Conservation (phyloP, 2,329 filamentous ascomycete genomes). For the Clonostachys byssicola region DNA sequence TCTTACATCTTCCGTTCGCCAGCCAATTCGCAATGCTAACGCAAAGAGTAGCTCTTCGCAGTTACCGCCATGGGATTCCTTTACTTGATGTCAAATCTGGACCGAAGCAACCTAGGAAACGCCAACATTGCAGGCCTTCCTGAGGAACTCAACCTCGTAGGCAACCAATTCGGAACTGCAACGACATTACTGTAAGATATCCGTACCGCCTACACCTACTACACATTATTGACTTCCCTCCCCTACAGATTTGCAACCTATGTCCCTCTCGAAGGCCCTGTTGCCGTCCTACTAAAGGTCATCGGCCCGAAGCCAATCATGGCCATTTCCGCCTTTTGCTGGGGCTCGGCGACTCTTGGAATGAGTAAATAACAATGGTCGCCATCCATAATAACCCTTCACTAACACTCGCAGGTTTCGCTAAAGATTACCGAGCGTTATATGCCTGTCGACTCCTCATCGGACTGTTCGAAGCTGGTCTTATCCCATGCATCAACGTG, state of each 20-base stretch:
- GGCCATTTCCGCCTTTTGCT: slow-evolving; percentile 7
- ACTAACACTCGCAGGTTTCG: slow-evolving; percentile 5
- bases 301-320: slow-evolving; percentile 20
- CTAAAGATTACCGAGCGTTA: slow-evolving; percentile 12
- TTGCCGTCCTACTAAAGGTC: slow-evolving; percentile 19
- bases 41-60: slow-evolving; percentile 4
- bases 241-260: slow-evolving; percentile 16
- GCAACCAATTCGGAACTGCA: slow-evolving; percentile 20
- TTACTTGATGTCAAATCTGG: slow-evolving; percentile 23
- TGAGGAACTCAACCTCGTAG: slow-evolving; percentile 18
- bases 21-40: not conserved
- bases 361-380: slow-evolving; percentile 1
- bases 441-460: slow-evolving; percentile 10
- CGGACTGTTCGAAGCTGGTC: slow-evolving; percentile 9
- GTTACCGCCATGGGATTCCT: slow-evolving; percentile 13
- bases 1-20: not conserved
- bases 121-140: slow-evolving; percentile 19
- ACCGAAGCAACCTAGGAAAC: slow-evolving; percentile 19
- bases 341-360: slow-evolving; percentile 1
- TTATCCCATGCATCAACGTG: slow-evolving; percentile 11
- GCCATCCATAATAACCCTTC: not conserved
- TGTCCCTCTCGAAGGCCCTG: slow-evolving; percentile 21
- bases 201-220: not conserved
- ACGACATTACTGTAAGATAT: slow-evolving; percentile 12
- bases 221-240: not conserved